phyloP scores from a whole-genome alignment of 1,284 basidiomycete species.

The Porogramme epimiltina region DNA sequence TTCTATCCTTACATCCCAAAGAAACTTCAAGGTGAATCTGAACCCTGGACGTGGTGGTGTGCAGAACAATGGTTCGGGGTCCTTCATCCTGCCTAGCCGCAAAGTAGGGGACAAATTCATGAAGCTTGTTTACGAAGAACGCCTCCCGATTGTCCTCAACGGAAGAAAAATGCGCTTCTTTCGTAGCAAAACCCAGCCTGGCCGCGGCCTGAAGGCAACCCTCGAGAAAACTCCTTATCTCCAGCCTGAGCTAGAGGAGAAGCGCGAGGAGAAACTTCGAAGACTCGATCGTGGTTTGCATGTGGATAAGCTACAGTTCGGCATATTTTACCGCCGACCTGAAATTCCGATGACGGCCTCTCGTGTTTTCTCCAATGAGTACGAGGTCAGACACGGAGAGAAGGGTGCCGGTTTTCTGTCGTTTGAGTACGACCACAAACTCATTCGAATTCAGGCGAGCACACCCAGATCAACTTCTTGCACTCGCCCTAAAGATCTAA shows the following conservation, averaged over 20 bases:
- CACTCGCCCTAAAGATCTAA: too few species aligned
- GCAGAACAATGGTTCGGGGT: slow-evolving; percentile 60
- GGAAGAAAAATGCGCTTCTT: slow-evolving; percentile 29
- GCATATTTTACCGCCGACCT: slow-evolving; percentile 45
- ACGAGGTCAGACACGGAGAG: slow-evolving; percentile 37
- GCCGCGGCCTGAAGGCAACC: slow-evolving; percentile 16
- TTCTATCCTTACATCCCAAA: not conserved
- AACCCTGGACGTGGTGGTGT: slow-evolving; percentile 50
- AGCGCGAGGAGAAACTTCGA: slow-evolving; percentile 46
- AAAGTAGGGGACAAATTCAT: slow-evolving; percentile 49
- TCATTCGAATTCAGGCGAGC: slow-evolving; percentile 59
- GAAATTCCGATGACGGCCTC: slow-evolving; percentile 36
- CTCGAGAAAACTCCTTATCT: slow-evolving; percentile 59
- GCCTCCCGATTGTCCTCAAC: slow-evolving; percentile 43
- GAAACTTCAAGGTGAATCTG: slow-evolving; percentile 60
- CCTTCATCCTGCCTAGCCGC: slow-evolving; percentile 48
- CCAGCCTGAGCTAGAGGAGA: slow-evolving; percentile 59
- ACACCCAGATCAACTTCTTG: not conserved
- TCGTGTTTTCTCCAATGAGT: slow-evolving; percentile 68
- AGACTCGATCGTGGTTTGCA: slow-evolving; percentile 50
- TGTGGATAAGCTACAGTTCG: slow-evolving; percentile 64
- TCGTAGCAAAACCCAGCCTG: slow-evolving; percentile 20
- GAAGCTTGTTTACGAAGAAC: slow-evolving; percentile 37
- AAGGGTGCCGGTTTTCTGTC: slow-evolving; percentile 52
- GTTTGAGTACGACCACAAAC: slow-evolving; percentile 67